Conservation (phyloP, 1,284 basidiomycete species). For the Thelephora terrestris region DNA sequence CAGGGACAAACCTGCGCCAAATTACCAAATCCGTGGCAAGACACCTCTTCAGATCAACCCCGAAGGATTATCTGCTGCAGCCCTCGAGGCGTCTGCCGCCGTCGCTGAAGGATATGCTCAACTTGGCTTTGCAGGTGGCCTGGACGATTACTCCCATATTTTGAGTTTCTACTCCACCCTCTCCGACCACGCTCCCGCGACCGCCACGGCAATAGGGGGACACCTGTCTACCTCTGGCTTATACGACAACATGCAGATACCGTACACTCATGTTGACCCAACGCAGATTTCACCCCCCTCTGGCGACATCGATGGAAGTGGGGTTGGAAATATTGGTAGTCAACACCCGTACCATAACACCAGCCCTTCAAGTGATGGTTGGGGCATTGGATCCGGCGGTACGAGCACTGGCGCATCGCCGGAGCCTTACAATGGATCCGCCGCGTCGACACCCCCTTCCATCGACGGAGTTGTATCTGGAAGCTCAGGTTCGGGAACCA, state of each 20-base stretch:
- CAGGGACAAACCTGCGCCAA: constrained; percentile 15
- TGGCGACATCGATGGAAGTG: constrained; percentile 15
- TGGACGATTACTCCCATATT: constrained; percentile 53
- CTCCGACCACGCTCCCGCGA: constrained; percentile 26
- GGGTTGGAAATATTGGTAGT: constrained; percentile 14
- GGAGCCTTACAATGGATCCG: constrained; percentile 60
- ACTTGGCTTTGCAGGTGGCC: constrained; percentile 40
- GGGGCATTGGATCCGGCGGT: constrained; percentile 48
- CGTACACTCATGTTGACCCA: constrained; percentile 82
- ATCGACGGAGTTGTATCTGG: constrained; percentile 34
- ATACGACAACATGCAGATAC: constrained; percentile 24
- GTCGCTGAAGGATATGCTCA: constrained; percentile 63
- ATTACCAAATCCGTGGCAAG: constrained; percentile 29
- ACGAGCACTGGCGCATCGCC: constrained; percentile 65
- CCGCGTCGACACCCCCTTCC: constrained; percentile 60
- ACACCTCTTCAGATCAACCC: constrained; percentile 25
- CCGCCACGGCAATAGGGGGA: too few species aligned
- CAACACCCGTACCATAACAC: constrained; percentile 46
- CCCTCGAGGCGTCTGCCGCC: constrained; percentile 49
- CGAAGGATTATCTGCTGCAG: constrained; percentile 52
- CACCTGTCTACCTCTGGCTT: background rate
- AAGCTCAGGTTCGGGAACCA: constrained; percentile 8
- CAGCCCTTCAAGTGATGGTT: constrained; percentile 73
- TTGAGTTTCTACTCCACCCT: constrained; percentile 52
- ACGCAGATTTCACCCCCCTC: constrained; percentile 62